Percentiles rank a stretch among this genome's conserved stretches.
These are phyloP conservation scores for Apiospora malaysiana DNA, from an alignment of 2,329 filamentous ascomycete species.

Conservation along the genomic window DNA sequence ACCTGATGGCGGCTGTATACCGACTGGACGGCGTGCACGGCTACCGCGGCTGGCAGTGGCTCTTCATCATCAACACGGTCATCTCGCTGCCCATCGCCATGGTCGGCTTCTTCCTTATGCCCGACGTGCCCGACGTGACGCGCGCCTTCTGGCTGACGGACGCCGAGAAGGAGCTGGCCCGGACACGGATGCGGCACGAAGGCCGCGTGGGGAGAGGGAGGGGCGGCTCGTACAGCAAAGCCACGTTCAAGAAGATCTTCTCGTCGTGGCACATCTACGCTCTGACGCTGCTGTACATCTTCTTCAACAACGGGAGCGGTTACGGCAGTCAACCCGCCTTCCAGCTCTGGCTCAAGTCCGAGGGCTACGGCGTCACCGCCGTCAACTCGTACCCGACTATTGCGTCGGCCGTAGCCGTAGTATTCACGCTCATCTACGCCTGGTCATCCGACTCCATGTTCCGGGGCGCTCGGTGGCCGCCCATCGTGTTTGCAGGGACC, in stretches of 20 bases:
- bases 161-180: conserved; percentile 45
- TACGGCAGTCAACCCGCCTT: conserved; percentile 60
- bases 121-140: conserved; percentile 47
- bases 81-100: conserved; percentile 59
- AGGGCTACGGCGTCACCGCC: conserved; percentile 48
- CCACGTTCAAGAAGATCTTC: conserved; percentile 65
- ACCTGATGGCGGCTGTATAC: conserved; percentile 60
- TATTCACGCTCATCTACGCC: conserved; percentile 66
- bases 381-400: conserved; percentile 60
- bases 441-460: conserved; percentile 44
- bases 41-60: conserved; percentile 60
- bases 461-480: conserved; percentile 65
- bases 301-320: conserved; percentile 66
- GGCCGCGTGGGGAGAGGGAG: conserved; percentile 43
- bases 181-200: conserved; percentile 49
- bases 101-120: conserved; percentile 51
- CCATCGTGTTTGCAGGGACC: conserved; percentile 61
- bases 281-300: conserved; percentile 63
- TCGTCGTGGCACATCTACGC: conserved; percentile 69
- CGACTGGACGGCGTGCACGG: conserved; percentile 51
- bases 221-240: conserved; percentile 44
- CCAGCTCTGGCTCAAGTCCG: conserved; percentile 51
- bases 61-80: conserved; percentile 59
- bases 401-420: conserved; percentile 56
- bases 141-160: conserved; percentile 44